Evolutionary conservation across 352 stramenopile genomes (phyloP), one percentile per base, ranked within the genome.

Genomic region (Phytopythium mirpurense): DNA sequence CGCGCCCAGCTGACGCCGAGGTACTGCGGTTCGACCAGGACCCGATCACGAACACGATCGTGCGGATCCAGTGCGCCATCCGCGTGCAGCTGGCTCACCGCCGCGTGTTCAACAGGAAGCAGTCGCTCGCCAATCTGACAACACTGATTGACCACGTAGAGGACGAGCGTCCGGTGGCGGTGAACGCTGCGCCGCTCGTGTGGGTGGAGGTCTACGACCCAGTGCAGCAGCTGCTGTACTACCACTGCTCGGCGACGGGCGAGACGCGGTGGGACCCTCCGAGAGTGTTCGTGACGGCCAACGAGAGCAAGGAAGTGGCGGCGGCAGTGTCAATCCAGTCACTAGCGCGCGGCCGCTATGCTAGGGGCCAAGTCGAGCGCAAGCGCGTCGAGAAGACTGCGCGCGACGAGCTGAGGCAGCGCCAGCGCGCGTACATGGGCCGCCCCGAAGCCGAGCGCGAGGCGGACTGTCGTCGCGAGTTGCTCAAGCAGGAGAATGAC

Each of bases 191-290:
- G 29, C 16, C 19, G n/a, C 21, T 43, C 35, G 42, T 65, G 11
- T 88, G 77, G 74, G 62, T 88, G 27, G 77, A 88, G 62, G 77
- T 88, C 21, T 88, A 75, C 53, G 74, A 88, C 23, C 77, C 74
- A 2, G 65, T 71, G 36, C 62, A 78, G 34, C 74, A 77, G 24
- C 56, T 80, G 27, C 57, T 79, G 35, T 88, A 88, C 50, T 88
- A 88, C 56, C 78, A 79, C 49, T 79, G 67, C 43, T 60, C 74
- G 9, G 43, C 54, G 2, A 81, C 77, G 8, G 62, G 60, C 18
- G 68, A 76, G 46, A 81, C 72, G 11, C 63, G 72, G 1, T 84
- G 70, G 74, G 72, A 84, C 34, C 57, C 68, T 0, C 68, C 77
- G 8, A 58, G 56, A 10, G 34, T 62, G 26, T 72, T 68, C n/a